Conservation (phyloP, 257 asterid genomes). For the Solanum tarapatanum region DNA sequence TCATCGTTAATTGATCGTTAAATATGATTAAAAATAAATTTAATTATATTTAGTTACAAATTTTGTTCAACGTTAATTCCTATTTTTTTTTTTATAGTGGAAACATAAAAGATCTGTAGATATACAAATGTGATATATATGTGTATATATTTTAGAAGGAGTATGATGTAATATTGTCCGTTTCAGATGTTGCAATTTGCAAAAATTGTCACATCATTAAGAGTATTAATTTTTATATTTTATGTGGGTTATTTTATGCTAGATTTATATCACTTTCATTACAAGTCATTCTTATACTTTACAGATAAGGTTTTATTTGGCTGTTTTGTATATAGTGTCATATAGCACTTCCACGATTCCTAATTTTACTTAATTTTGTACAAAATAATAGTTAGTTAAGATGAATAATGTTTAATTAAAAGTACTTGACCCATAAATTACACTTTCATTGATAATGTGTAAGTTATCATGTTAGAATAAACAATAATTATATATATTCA, state of each 20-base stretch:
- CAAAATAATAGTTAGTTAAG: background rate
- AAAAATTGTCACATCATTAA: background rate
- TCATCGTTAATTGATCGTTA: background rate
- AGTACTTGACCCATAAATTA: background rate
- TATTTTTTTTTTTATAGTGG: background rate
- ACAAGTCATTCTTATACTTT: conserved; percentile 16
- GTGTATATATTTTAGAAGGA: background rate
- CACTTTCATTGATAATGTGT: background rate
- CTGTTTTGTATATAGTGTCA: background rate
- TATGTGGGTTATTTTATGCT: background rate
- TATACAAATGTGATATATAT: background rate
- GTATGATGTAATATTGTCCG: background rate
- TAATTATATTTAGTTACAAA: background rate
- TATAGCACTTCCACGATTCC: background rate
- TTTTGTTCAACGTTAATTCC: background rate
- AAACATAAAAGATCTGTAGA: background rate
- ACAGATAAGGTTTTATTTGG: conserved; percentile 5
- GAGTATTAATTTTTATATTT: background rate
- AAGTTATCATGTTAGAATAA: background rate
- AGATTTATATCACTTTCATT: conserved; percentile 7
- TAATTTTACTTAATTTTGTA: background rate
- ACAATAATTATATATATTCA: too few species aligned
- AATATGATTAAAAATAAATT: background rate
- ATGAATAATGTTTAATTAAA: background rate
- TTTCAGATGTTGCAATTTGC: background rate